Evolutionary conservation across 768 basidiomycete species (phyloP).

Genomic region (Nidularia pulvinata): DNA sequence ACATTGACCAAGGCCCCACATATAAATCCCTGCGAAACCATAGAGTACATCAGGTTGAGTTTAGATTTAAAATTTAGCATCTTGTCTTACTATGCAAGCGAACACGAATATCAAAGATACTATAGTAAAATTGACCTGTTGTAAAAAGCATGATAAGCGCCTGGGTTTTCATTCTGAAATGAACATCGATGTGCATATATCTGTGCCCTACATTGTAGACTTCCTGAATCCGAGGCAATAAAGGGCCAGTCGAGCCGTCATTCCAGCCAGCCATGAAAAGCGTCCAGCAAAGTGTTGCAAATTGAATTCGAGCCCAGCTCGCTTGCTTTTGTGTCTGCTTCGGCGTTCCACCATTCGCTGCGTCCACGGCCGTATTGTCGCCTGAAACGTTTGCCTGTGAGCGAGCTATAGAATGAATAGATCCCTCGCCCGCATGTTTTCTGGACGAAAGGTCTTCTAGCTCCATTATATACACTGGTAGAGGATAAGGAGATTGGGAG

Average conservation of each 20-base stretch:
- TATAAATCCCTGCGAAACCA: slow-evolving; percentile 32
- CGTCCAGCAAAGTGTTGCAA: slow-evolving; percentile 44
- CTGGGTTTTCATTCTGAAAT: not conserved
- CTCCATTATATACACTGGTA: too few relatives aligned
- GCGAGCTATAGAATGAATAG: too few relatives aligned
- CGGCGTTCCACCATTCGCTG: too few relatives aligned
- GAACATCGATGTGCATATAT: not conserved
- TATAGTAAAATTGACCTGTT: slow-evolving; percentile 44
- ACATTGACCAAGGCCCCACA: slow-evolving; percentile 37
- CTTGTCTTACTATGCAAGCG: slow-evolving; percentile 29
- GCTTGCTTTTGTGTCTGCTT: slow-evolving; percentile 14
- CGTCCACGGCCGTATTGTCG: too few relatives aligned
- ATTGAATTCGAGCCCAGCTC: slow-evolving; percentile 31
- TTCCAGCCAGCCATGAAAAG: slow-evolving; percentile 68
- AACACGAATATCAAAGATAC: slow-evolving; percentile 63
- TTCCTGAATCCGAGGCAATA: slow-evolving; percentile 63
- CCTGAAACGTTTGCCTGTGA: too few relatives aligned
- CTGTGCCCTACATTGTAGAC: slow-evolving; percentile 40
- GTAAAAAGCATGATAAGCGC: not conserved
- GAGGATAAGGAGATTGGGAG: too few relatives aligned
- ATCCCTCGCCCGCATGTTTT: too few relatives aligned
- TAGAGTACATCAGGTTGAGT: not conserved
- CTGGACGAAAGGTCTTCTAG: too few relatives aligned
- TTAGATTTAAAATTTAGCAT: not conserved
- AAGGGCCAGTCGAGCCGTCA: slow-evolving; percentile 67